Conservation (phyloP, 148 eudicot species). For the Simmondsia chinensis region DNA sequence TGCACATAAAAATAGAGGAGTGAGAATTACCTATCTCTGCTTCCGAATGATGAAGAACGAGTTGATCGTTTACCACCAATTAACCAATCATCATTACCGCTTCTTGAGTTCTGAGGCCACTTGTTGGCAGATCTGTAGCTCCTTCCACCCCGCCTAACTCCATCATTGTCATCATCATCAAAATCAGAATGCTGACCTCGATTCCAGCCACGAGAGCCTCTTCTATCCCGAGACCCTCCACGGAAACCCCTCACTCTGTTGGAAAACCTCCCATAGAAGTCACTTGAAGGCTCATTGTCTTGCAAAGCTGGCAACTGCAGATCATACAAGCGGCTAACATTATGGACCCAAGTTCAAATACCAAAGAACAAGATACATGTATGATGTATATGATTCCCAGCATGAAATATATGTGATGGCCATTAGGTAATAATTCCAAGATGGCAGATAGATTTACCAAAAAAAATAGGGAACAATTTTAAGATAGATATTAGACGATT, state of each 20-base stretch:
- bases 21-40: slow-evolving; percentile 57
- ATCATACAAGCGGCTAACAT: slow-evolving; percentile 5
- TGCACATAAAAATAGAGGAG: neutral
- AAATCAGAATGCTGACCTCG: slow-evolving; percentile 24
- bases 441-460: too few species aligned
- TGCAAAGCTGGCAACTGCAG: slow-evolving; percentile 91
- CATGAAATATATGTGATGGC: too few species aligned
- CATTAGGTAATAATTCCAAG: too few species aligned
- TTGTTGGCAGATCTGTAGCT: slow-evolving; percentile 30
- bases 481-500: too few species aligned
- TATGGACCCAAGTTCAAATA: neutral
- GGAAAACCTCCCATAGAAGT: slow-evolving; percentile 77
- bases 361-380: neutral
- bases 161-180: slow-evolving; percentile 18
- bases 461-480: too few species aligned
- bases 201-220: slow-evolving; percentile 53
- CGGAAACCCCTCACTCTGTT: slow-evolving; percentile 45
- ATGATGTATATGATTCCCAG: too few species aligned
- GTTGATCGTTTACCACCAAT: slow-evolving; percentile 42
- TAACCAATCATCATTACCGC: slow-evolving; percentile 62
- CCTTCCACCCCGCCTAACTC: slow-evolving; percentile 37
- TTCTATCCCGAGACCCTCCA: slow-evolving; percentile 29
- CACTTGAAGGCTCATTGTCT: slow-evolving; percentile 85
- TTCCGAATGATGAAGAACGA: slow-evolving; percentile 52
- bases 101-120: slow-evolving; percentile 48